Evolutionary conservation across 2,329 filamentous ascomycete genomes (phyloP).

Genomic region (Aureobasidium namibiae): DNA sequence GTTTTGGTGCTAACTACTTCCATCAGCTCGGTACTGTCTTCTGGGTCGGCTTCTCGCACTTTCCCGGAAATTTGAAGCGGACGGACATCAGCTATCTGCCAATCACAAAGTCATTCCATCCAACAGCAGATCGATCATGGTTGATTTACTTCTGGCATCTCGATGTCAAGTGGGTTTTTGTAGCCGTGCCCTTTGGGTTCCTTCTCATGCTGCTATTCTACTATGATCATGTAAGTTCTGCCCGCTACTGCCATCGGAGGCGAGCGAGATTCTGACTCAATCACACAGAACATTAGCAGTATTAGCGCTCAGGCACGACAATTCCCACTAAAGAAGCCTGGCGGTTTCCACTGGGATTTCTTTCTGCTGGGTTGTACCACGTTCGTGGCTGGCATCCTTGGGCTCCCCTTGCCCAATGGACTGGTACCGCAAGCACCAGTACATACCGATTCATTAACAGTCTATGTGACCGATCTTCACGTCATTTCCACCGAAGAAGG

Average conservation of each 20-base stretch:
- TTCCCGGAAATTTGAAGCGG: not conserved
- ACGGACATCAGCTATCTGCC: not conserved
- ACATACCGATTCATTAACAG: not conserved
- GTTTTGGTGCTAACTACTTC: not conserved
- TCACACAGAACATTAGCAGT: not conserved
- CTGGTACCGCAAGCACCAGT: not conserved
- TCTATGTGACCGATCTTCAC: not conserved
- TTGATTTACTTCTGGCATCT: constrained; percentile 47
- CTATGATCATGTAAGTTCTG: constrained; percentile 33
- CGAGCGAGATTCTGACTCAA: not conserved
- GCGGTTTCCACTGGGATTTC: not conserved
- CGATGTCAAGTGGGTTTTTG: constrained; percentile 44
- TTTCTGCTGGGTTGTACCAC: not conserved
- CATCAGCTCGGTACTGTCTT: not conserved
- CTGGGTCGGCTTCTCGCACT: not conserved
- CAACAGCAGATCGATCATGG: constrained; percentile 39
- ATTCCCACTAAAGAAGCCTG: not conserved
- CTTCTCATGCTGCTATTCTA: constrained; percentile 48
- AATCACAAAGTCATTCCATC: constrained; percentile 35
- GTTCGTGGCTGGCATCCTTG: not conserved
- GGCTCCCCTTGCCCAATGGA: not conserved
- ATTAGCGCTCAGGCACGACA: not conserved
- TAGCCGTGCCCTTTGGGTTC: constrained; percentile 46
- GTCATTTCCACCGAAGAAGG: not conserved
- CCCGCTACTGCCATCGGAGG: too few species aligned